phyloP scores from a whole-genome alignment of 352 stramenopile species.

The Globisporangium carolinianum region DNA sequence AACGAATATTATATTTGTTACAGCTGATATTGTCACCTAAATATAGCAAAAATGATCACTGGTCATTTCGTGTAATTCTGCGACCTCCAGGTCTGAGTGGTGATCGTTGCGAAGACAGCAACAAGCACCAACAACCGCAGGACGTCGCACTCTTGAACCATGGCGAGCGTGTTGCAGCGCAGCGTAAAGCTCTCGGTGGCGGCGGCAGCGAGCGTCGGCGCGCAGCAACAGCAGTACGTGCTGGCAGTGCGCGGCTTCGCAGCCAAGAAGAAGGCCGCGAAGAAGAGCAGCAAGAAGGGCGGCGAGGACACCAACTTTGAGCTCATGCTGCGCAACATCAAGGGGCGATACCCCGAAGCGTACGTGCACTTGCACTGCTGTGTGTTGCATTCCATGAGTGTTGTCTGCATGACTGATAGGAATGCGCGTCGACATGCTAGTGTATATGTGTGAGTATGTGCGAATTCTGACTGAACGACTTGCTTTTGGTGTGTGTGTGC shows the following conservation, averaged over 20 bases:
- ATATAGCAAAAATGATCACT: too few relatives aligned
- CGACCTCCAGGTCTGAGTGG: too few relatives aligned
- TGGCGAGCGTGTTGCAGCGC: slow-evolving; percentile 10
- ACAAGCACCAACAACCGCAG: too few relatives aligned
- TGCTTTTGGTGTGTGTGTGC: slow-evolving; percentile 4
- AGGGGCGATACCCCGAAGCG: slow-evolving; percentile 67
- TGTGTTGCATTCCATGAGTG: too few relatives aligned
- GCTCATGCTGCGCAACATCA: slow-evolving; percentile 76
- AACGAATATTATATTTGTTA: too few relatives aligned
- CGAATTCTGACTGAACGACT: neutral
- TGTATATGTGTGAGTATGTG: too few relatives aligned
- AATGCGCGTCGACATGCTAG: too few relatives aligned
- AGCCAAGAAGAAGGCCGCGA: slow-evolving; percentile 9
- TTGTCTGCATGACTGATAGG: too few relatives aligned
- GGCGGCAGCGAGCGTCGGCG: neutral
- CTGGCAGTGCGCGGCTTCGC: slow-evolving; percentile 8
- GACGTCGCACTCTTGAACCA: neutral
- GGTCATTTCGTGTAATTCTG: too few relatives aligned
- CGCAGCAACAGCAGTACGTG: slow-evolving; percentile 6
- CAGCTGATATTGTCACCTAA: too few relatives aligned
- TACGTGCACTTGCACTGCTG: slow-evolving; percentile 19
- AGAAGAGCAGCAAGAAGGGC: slow-evolving; percentile 14
- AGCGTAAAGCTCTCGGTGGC: slow-evolving; percentile 6
- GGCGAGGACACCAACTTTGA: slow-evolving; percentile 70
- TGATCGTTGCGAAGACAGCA: too few relatives aligned